phyloP scores from a whole-genome alignment of 2,329 filamentous ascomycete genomes.

The Bertia moriformis region DNA sequence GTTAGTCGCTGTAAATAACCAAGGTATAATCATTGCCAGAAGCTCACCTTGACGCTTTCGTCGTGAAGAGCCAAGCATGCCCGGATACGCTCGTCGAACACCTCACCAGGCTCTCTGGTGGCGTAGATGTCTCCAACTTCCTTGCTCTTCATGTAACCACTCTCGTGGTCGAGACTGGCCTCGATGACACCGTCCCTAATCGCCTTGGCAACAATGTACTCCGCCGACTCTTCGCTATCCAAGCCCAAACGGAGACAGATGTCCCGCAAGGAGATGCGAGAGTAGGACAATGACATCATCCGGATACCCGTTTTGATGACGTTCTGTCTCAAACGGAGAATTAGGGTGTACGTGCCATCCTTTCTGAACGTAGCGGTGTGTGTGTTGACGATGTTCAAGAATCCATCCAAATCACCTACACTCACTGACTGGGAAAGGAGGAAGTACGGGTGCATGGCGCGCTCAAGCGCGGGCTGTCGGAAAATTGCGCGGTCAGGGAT shows the following conservation, averaged over 20 bases:
- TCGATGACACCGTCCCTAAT: conserved; percentile 96
- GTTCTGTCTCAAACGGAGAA: conserved; percentile 87
- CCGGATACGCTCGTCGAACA: conserved; percentile 90
- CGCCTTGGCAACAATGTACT: conserved; percentile 98
- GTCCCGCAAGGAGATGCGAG: conserved; percentile 87
- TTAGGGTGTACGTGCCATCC: conserved; percentile 89
- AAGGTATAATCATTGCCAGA: too few species aligned
- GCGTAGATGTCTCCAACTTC: conserved; percentile 92
- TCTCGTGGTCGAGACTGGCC: conserved; percentile 82
- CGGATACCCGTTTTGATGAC: conserved; percentile 98
- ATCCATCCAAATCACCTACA: conserved; percentile 88
- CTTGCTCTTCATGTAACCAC: conserved; percentile 97
- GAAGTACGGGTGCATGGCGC: conserved; percentile 82
- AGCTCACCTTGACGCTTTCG: conserved; percentile 84
- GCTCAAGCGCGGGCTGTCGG: conserved; percentile 75
- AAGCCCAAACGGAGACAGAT: conserved; percentile 92
- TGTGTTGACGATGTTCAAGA: conserved; percentile 70
- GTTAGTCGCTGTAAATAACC: conserved; percentile 11
- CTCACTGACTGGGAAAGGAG: conserved; percentile 87
- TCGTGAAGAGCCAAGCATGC: conserved; percentile 87
- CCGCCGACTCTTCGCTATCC: conserved; percentile 89
- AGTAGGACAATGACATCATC: conserved; percentile 98
- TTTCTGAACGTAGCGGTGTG: conserved; percentile 76
- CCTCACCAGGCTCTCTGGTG: conserved; percentile 86
- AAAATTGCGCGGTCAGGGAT: conserved; percentile 93